phyloP scores from a whole-genome alignment of 768 basidiomycete genomes.

The Leucocoprinus birnbaumii region DNA sequence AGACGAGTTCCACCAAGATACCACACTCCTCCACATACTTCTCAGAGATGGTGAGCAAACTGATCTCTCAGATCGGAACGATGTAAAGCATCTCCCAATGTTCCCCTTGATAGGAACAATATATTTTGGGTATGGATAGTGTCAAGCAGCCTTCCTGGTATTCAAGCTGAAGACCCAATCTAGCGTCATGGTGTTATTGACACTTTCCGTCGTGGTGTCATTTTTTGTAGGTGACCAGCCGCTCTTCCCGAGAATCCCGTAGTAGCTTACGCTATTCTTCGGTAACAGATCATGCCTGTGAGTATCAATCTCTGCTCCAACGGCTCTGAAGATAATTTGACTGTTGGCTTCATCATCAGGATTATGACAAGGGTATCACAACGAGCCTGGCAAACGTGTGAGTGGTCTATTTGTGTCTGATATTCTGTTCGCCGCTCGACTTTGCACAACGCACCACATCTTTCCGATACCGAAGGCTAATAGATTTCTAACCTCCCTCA shows the following conservation, averaged over 20 bases:
- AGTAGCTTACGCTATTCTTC: background rate
- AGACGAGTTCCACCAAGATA: constrained; percentile 3
- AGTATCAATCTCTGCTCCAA: no score
- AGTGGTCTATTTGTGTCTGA: background rate
- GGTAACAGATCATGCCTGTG: no score
- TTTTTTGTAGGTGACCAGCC: constrained; percentile 13
- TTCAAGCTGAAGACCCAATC: background rate
- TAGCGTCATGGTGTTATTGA: constrained; percentile 19
- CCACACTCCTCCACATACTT: constrained; percentile 28
- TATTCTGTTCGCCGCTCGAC: no score
- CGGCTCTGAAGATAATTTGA: background rate
- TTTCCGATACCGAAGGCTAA: no score
- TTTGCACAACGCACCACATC: no score
- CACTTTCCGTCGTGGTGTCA: constrained; percentile 15
- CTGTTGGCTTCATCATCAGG: constrained; percentile 11
- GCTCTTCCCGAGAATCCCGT: background rate
- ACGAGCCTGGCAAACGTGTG: constrained; percentile 28
- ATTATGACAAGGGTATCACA: constrained; percentile 19
- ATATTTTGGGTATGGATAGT: constrained; percentile 37
- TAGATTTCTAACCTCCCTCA: background rate
- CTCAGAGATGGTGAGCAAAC: constrained; percentile 36
- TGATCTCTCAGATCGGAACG: background rate
- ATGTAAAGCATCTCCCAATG: background rate
- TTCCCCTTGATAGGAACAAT: constrained; percentile 27
- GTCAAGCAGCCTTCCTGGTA: background rate